Evolutionary conservation across 306 rosid species (phyloP), one percentile per base, ranked within the genome.

Genomic region (Lathyrus oleraceus): DNA sequence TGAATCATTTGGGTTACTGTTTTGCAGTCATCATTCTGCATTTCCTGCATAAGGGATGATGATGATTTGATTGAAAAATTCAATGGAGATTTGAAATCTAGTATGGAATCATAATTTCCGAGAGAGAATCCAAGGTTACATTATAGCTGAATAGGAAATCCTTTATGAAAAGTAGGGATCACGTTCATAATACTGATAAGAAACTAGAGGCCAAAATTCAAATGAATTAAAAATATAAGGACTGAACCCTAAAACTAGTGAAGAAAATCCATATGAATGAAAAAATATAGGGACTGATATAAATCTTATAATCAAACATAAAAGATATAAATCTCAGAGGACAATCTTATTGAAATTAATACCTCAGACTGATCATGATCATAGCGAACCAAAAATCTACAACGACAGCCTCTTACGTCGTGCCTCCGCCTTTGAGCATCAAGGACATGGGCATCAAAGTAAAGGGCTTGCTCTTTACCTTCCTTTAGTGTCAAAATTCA

Each of bases 321-420:
- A 72, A 70, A 47, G 16, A 54, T 48, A 64, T 69, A 66, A 73
- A 49, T 10, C 16, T 40, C 51, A 69, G 9, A 47, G 15, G 13
- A 80, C 19, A 19, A 52, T 67, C 35, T 66, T 47, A 60, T 4
- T 40, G 32, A 75, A 58, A 36, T 71, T 62, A 56, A 61, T 88
- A 95, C 99, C 99, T 95, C 99, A 4, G 97, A 89, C 63, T 85
- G 96, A 82, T 95, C 99, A 49, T 95, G 99, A 80, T 79, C 96
- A 70, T 95, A 95, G 35, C 97, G 97, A 71, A 95, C 99, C 78
- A 95, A 76, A 87, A 95, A 95, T 84, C 99, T 87, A 87, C 99
- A 95, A n/a, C 99, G 97, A 72, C 99, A 95, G 30, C 99, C 99
- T 82, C 99, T 83, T 54, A 95, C 95, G 82, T 95, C 99, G 76